A percentile compares a stretch with the other conserved stretches of the same genome.
Evolutionary conservation across 495 filamentous ascomycete species (phyloP).

Genomic region (Tuber calosporum): DNA sequence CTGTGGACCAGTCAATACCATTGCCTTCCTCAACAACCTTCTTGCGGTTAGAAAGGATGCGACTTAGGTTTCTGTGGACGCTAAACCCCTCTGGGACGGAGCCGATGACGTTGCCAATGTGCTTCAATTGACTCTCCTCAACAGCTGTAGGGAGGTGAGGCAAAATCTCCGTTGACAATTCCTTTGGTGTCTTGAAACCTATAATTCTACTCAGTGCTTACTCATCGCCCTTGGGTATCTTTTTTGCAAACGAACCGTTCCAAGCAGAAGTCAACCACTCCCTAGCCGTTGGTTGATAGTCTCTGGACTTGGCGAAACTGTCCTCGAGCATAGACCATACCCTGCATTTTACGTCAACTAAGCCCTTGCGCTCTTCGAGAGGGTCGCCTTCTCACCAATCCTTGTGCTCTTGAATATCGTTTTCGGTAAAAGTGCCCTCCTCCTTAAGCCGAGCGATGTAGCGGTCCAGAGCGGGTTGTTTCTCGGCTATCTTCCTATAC

Average conservation of each 20-base stretch:
- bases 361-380: neutral
- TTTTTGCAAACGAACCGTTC: conserved; percentile 56
- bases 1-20: conserved; percentile 95
- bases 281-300: conserved; percentile 92
- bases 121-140: conserved; percentile 58
- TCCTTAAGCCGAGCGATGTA: conserved; percentile 82
- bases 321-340: conserved; percentile 98
- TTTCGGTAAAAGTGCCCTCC: conserved; percentile 90
- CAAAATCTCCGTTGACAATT: conserved; percentile 87
- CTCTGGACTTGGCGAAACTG: conserved; percentile 91
- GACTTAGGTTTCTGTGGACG: conserved; percentile 89
- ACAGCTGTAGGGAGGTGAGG: conserved; percentile 87
- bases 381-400: conserved; percentile 56
- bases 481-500: conserved; percentile 90
- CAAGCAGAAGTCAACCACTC: conserved; percentile 98
- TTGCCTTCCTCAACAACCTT: conserved; percentile 91
- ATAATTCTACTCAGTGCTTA: conserved; percentile 12
- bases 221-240: neutral
- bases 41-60: conserved; percentile 80
- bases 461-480: conserved; percentile 71
- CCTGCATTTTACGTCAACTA: conserved; percentile 18
- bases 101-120: conserved; percentile 71
- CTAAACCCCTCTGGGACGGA: conserved; percentile 74
- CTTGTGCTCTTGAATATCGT: conserved; percentile 97
- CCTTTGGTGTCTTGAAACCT: conserved; percentile 93